These are phyloP conservation scores for Pseudocercospora fuligena DNA, from an alignment of 2,329 filamentous ascomycete genomes.

Conservation along the genomic window DNA sequence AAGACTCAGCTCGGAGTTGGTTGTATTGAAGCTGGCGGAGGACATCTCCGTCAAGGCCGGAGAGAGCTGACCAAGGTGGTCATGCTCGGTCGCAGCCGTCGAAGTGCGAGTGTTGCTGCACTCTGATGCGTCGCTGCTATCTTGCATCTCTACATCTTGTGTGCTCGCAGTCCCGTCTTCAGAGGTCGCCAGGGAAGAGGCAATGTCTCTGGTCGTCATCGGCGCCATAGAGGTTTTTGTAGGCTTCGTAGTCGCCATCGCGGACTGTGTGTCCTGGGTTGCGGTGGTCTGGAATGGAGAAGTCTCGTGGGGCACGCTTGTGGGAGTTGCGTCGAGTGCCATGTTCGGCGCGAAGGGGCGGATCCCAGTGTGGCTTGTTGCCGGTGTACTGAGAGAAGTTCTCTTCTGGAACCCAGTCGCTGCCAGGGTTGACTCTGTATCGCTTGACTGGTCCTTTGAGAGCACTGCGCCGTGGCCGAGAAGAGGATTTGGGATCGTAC, in stretches of 20 bases:
- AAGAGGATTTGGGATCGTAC: background rate
- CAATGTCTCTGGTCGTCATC: slow-evolving; percentile 23
- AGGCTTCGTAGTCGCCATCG: slow-evolving; percentile 17
- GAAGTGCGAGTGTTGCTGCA: background rate
- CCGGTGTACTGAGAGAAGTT: slow-evolving; percentile 14
- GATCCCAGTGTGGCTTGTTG: slow-evolving; percentile 3
- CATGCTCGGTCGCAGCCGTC: background rate
- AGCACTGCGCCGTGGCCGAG: slow-evolving; percentile 13
- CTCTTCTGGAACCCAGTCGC: slow-evolving; percentile 26
- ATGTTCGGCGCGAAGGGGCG: slow-evolving; percentile 24
- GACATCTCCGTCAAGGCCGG: background rate
- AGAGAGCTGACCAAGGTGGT: background rate
- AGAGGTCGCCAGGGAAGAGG: slow-evolving; percentile 6
- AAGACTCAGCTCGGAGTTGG: background rate
- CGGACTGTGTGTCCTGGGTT: slow-evolving; percentile 23
- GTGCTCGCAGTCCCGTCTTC: background rate
- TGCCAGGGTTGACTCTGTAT: slow-evolving; percentile 18
- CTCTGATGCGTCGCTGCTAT: background rate
- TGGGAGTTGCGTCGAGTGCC: slow-evolving; percentile 19
- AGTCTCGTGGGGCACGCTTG: slow-evolving; percentile 25
- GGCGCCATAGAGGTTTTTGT: slow-evolving; percentile 29
- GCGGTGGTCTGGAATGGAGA: slow-evolving; percentile 23
- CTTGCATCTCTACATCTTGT: slow-evolving; percentile 9
- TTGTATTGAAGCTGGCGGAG: background rate
- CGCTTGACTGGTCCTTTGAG: slow-evolving; percentile 12